These are phyloP conservation scores for Trichoderma guizhouense DNA, from an alignment of 2,329 filamentous ascomycete species.

Conservation along the genomic window DNA sequence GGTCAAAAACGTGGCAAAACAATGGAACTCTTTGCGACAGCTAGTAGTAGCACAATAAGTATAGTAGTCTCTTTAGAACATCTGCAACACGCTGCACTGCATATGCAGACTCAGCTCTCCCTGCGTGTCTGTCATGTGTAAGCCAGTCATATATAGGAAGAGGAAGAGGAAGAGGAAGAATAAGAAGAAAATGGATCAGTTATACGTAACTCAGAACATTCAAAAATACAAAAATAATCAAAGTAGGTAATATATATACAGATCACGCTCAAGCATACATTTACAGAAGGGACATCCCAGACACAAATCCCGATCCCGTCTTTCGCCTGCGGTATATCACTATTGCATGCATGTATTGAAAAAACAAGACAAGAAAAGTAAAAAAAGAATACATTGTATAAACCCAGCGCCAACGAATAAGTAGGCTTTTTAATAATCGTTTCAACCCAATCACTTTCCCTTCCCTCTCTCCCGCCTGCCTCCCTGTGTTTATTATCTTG, in stretches of 20 bases:
- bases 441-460: neutral
- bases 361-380: neutral
- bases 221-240: neutral
- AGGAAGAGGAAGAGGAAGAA: neutral
- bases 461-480: neutral
- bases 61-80: neutral
- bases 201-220: neutral
- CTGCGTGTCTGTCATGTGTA: neutral
- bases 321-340: neutral
- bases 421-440: neutral
- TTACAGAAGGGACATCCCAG: neutral
- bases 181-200: neutral
- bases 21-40: neutral
- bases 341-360: neutral
- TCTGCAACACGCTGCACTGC: neutral
- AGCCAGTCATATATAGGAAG: neutral
- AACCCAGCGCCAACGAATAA: neutral
- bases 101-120: neutral
- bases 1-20: neutral
- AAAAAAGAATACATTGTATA: constrained; percentile 2
- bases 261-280: neutral
- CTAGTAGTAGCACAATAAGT: neutral
- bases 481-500: neutral
- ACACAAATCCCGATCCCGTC: neutral
- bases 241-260: neutral